Evolutionary conservation across 202 grass and related monocot species (phyloP).

Genomic region (Bolboschoenoplectus hybrid): DNA sequence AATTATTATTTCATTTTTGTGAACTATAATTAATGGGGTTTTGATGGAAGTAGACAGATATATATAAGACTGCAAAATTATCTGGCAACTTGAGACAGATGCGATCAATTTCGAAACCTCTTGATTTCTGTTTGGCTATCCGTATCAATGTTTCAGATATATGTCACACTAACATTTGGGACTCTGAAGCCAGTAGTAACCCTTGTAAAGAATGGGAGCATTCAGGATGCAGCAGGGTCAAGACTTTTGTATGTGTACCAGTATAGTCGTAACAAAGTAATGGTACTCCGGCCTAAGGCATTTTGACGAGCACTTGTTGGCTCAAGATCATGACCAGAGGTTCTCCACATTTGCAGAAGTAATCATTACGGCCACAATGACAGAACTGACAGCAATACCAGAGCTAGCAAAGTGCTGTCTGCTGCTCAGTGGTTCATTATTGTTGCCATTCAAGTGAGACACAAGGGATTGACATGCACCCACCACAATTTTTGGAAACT

Average conservation of each 20-base stretch:
- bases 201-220: not conserved
- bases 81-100: not conserved
- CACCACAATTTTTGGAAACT: not conserved
- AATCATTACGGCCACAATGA: not conserved
- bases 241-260: not conserved
- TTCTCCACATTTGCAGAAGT: not conserved
- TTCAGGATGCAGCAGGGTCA: not conserved
- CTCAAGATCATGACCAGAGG: not conserved
- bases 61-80: not conserved
- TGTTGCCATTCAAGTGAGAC: not conserved
- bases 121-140: not conserved
- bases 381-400: not conserved
- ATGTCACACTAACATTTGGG: not conserved
- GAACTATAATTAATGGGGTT: not conserved
- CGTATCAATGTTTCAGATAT: not conserved
- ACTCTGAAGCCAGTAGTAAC: not conserved
- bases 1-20: not conserved
- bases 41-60: slow-evolving; percentile 1
- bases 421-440: not conserved
- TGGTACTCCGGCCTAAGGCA: not conserved
- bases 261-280: not conserved
- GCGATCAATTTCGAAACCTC: not conserved
- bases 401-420: not conserved
- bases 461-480: not conserved
- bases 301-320: not conserved